Evolutionary conservation across 495 filamentous ascomycete genomes (phyloP).

Genomic region (Bombardia bombarda): DNA sequence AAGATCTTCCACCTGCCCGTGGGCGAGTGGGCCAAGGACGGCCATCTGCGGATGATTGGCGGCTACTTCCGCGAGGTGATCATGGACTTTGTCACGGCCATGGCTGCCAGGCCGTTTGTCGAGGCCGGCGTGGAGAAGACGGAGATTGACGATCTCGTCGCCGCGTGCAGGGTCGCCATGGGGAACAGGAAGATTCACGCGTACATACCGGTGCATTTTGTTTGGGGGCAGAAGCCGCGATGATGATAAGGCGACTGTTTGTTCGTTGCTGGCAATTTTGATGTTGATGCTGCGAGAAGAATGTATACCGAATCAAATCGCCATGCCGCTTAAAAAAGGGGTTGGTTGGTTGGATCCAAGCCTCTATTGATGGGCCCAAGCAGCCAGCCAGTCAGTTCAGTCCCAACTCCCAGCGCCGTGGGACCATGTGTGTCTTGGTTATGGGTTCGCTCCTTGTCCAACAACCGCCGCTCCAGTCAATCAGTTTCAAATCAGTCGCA

Average conservation of each 20-base stretch:
- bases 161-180: constrained; percentile 19
- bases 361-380: too few species aligned
- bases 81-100: constrained; percentile 45
- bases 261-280: too few species aligned
- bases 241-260: constrained; percentile 9
- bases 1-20: constrained; percentile 49
- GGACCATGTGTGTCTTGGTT: too few species aligned
- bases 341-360: too few species aligned
- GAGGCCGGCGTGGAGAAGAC: constrained; percentile 32
- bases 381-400: too few species aligned
- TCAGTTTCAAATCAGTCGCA: too few species aligned
- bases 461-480: too few species aligned
- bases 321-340: too few species aligned
- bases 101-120: constrained; percentile 48
- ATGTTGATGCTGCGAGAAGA: too few species aligned
- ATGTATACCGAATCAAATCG: too few species aligned
- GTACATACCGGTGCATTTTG: constrained; percentile 33
- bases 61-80: constrained; percentile 40
- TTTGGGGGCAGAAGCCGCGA: constrained; percentile 37
- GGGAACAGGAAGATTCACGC: constrained; percentile 29
- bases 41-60: constrained; percentile 51
- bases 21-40: constrained; percentile 53
- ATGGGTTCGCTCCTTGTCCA: too few species aligned
- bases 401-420: too few species aligned
- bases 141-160: constrained; percentile 27